phyloP scores from a whole-genome alignment of 176 grass and related monocot genomes.

The Leersia perrieri region DNA sequence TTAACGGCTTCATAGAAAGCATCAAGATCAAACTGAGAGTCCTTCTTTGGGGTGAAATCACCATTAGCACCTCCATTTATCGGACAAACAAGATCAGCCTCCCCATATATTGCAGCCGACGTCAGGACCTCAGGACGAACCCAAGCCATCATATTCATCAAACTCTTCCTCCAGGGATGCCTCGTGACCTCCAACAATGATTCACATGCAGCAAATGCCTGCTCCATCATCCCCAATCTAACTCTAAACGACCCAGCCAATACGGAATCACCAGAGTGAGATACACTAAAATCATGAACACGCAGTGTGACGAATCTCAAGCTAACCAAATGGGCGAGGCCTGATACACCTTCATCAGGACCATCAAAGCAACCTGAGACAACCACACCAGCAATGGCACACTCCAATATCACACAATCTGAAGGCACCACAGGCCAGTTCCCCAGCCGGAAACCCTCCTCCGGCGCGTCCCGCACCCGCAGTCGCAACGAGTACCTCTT shows the following conservation, averaged over 20 bases:
- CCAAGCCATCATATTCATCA: constrained; percentile 89
- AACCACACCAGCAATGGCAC: constrained; percentile 20
- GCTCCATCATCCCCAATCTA: constrained; percentile 68
- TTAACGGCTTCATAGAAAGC: constrained; percentile 82
- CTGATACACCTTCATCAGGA: constrained; percentile 68
- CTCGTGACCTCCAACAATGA: constrained; percentile 71
- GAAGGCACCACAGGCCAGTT: constrained; percentile 67
- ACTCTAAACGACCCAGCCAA: constrained; percentile 36
- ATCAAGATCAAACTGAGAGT: constrained; percentile 73
- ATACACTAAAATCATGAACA: neutral
- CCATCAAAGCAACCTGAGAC: constrained; percentile 71
- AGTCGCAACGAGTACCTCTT: constrained; percentile 57
- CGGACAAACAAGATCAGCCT: constrained; percentile 13
- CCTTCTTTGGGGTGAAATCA: constrained; percentile 30
- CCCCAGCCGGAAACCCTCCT: constrained; percentile 65
- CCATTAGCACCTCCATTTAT: constrained; percentile 28
- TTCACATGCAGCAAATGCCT: constrained; percentile 53
- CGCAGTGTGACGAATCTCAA: constrained; percentile 61
- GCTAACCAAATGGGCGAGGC: constrained; percentile 65
- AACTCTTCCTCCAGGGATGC: constrained; percentile 86
- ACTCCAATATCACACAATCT: constrained; percentile 64
- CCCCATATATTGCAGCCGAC: constrained; percentile 63
- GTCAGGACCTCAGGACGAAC: constrained; percentile 71
- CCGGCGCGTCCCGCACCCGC: constrained; percentile 51
- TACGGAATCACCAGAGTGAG: neutral